Percentiles rank a stretch among this genome's conserved stretches.
Evolutionary conservation across 306 rosid species (phyloP).

Genomic region (Ceratonia siliqua): DNA sequence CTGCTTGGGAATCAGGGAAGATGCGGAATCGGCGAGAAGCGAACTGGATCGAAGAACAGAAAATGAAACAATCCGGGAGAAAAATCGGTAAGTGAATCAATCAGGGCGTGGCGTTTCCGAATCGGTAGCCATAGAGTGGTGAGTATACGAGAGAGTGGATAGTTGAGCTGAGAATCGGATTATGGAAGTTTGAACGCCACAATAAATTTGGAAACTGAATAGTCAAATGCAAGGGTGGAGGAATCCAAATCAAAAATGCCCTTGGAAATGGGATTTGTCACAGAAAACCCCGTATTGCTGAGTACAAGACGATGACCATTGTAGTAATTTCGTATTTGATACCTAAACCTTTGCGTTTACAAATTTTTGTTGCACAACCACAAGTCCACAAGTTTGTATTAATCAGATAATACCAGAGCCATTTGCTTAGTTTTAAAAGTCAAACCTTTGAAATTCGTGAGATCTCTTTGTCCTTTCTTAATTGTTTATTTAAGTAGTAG

Average conservation of each 20-base stretch:
- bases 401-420: too few species aligned
- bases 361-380: not conserved
- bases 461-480: too few species aligned
- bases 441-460: too few species aligned
- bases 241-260: not conserved
- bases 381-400: too few species aligned
- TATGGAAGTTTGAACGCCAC: not conserved
- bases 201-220: not conserved
- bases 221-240: constrained; percentile 7
- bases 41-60: constrained; percentile 23
- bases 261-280: not conserved
- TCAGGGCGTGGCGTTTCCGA: not conserved
- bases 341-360: not conserved
- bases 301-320: not conserved
- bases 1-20: constrained; percentile 27
- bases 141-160: not conserved
- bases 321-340: not conserved
- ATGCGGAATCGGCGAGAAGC: constrained; percentile 6
- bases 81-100: not conserved
- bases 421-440: too few species aligned
- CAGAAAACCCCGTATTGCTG: not conserved
- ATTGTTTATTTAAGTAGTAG: too few species aligned
- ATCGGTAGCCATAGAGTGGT: not conserved
- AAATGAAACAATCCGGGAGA: not conserved
- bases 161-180: not conserved